phyloP scores from a whole-genome alignment of 805 yeast genomes.

The Candida broadrunensis region DNA sequence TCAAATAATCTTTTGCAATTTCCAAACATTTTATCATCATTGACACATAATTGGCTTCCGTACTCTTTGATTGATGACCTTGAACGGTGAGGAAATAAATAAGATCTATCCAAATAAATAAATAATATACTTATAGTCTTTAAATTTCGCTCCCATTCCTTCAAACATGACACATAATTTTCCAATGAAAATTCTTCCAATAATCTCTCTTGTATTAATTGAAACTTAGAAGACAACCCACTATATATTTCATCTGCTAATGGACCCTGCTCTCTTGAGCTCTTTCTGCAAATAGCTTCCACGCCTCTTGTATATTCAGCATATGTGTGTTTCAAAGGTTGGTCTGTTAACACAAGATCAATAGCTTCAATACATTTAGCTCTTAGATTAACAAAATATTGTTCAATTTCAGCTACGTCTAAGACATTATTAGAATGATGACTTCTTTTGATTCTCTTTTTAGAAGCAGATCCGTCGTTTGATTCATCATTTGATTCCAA shows the following conservation, averaged over 20 bases:
- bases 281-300: constrained; percentile 29
- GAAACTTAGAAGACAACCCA: constrained; percentile 1
- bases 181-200: constrained; percentile 2
- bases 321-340: constrained; percentile 16
- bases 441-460: not conserved
- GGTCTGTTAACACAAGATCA: constrained; percentile 9
- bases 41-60: constrained; percentile 20
- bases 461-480: not conserved
- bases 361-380: not conserved
- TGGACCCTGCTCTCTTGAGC: constrained; percentile 30
- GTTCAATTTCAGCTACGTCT: not conserved
- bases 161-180: constrained; percentile 13
- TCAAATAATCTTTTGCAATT: not conserved
- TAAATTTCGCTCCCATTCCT: constrained; percentile 23
- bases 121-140: constrained; percentile 25
- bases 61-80: constrained; percentile 21
- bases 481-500: not conserved
- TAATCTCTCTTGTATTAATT: not conserved
- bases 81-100: constrained; percentile 30
- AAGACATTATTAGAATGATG: not conserved
- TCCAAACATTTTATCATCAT: constrained; percentile 4
- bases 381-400: not conserved
- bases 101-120: constrained; percentile 33
- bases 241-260: constrained; percentile 16
- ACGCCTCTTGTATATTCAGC: constrained; percentile 23